Base-by-base conservation (phyloP, 305 asterid genomes). In the Fraxinus nigra region DNA sequence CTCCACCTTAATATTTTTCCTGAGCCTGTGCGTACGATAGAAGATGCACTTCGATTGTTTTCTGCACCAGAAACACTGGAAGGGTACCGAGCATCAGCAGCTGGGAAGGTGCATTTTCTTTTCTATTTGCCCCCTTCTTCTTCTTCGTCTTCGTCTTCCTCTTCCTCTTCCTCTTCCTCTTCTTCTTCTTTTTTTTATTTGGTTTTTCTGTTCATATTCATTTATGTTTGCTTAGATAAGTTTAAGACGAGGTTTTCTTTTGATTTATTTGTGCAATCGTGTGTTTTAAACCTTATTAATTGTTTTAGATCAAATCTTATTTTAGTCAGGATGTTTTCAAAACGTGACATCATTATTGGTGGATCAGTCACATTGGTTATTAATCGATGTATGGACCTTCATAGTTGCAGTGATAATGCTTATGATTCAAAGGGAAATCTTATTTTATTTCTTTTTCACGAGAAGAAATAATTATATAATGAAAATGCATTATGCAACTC, bases 61-160 rank as follows among this genome's bases (percentile, higher is more conserved):
- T 92, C 93, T 85, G 93, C 94, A 61, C 97, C 96, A 75, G 98
- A 94, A 93, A 86, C 95, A 61, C 92, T 94, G 78, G 97, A 94
- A 87, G 97, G 90, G 73, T 94, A 92, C 84, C 86, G 90, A 82
- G 85, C 90, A 51, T 87, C 92, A 70, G 90, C 95, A 65, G 88
- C 92, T 82, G 96, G 93, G 80, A 90, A 91, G 93, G 98, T 92
- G 81, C 78, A 82, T 73, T 56, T n/a, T 83, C n/a, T 78, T 24
- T 83, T 75, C 10, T 28, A n/a, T 33, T 48, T 38, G 6, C 20
- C 48, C 59, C 18, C 37, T 5, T n/a, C 14, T 34, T 63, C 10
- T 43, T 7, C 13, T 38, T 43, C 51, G 3, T 11, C 46, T 40
- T 40, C 48, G 0, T 13, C 30, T 28, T 28, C 30, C 30, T 28